Evolutionary conservation across 2,329 filamentous ascomycete genomes (phyloP), one percentile per base, ranked within the genome.

Genomic region (Aspergillus proliferans): DNA sequence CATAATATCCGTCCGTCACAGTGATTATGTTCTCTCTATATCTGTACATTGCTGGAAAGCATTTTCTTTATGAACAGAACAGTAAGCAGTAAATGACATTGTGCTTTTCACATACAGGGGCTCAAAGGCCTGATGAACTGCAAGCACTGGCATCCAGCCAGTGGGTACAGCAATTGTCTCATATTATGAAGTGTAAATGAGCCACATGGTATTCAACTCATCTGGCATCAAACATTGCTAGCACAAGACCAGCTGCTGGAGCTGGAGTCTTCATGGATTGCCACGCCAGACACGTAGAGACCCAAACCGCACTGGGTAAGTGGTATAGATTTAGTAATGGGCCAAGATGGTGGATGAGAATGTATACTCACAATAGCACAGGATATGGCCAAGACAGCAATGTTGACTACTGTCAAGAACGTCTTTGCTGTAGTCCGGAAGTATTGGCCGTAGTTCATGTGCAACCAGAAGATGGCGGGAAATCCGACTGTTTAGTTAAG

Each of bases 401-500:
- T 46, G 52, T 79, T 79, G 22, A 76, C 10, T 2, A 71, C 46
- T 1, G 71, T 72, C 10, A 78, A 56, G 3, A 60, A 39, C 19
- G 69, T 72, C 56, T 78, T 79, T 40, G 65, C 64, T 52, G 58
- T 62, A 15, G 63, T 66, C 18, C 63, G 59, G 41, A 71, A 70
- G 58, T 63, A 71, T 3, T 59, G 54, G 1, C 69, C 72, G 40
- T 66, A 63, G 56, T 80, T 73, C 54, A 81, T 66, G 48, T 70
- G 69, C 36, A 77, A 54, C 73, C 74, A 77, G 53, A 77, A 71
- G 2, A 70, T 58, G 3, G 68, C 71, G 4, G 69, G 70, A 3
- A 77, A 56, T 1, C 72, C 72, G 53, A 71, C 60, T 63, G 43
- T 30, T 6, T n/a, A 39, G 4, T 26, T 56, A 44, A 62, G 50